These are phyloP conservation scores for Aspergillus sp. DNA, from an alignment of 2,329 filamentous ascomycete species.

Conservation along the genomic window DNA sequence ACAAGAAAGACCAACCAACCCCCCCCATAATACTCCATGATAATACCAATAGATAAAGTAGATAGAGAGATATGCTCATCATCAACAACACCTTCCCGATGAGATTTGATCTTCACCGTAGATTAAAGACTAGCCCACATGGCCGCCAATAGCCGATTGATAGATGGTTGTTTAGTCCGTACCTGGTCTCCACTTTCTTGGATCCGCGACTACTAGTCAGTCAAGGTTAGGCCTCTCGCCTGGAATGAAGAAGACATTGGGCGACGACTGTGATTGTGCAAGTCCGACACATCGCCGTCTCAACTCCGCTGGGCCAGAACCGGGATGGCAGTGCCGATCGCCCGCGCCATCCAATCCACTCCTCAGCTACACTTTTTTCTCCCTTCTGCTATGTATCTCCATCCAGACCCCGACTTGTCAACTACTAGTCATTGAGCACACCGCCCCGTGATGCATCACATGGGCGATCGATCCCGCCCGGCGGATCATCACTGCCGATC, in stretches of 20 bases:
- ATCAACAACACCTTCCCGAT: too few relatives aligned
- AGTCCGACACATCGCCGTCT: not conserved
- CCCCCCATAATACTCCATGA: not conserved
- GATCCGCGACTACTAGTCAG: not conserved
- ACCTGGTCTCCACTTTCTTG: not conserved
- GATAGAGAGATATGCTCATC: not conserved
- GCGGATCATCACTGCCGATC: slow-evolving; percentile 8
- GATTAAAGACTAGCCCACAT: not conserved
- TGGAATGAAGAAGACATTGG: not conserved
- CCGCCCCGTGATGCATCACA: slow-evolving; percentile 11
- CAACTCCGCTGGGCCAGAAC: not conserved
- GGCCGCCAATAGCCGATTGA: not conserved
- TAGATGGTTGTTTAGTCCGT: not conserved
- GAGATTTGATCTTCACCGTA: not conserved
- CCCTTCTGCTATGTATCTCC: too few relatives aligned
- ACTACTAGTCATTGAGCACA: not conserved
- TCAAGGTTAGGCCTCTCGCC: not conserved
- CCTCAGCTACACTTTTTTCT: not conserved
- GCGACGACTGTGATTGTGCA: not conserved
- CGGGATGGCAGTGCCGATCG: slow-evolving; percentile 9
- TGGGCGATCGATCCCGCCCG: slow-evolving; percentile 6
- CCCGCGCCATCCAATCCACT: not conserved
- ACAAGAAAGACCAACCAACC: too few relatives aligned
- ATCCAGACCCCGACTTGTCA: too few relatives aligned
- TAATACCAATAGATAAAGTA: not conserved